Evolutionary conservation across 345 rosid species (phyloP).

Genomic region (Euphorbia pulcherrima): DNA sequence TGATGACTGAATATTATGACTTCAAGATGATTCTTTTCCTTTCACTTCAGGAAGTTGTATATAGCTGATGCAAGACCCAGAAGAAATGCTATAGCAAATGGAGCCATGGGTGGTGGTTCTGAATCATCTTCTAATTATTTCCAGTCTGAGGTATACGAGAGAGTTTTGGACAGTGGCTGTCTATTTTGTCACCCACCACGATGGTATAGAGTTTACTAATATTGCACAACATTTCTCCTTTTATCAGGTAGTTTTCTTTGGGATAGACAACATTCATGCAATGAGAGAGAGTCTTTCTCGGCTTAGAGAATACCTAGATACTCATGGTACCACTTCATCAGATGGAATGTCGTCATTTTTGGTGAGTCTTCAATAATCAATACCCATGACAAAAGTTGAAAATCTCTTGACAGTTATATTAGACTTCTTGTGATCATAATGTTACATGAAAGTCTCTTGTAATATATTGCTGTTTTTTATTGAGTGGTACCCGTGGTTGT

Average conservation of each 20-base stretch:
- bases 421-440: not conserved
- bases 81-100: slow-evolving; percentile 98
- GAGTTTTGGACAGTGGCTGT: slow-evolving; percentile 18
- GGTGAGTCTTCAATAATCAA: slow-evolving; percentile 56
- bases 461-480: not conserved
- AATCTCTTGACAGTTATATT: not conserved
- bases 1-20: not conserved
- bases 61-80: slow-evolving; percentile 98
- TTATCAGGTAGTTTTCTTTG: slow-evolving; percentile 84
- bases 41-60: slow-evolving; percentile 66
- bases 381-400: not conserved
- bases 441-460: not conserved
- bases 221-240: slow-evolving; percentile 13
- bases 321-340: slow-evolving; percentile 86
- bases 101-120: slow-evolving; percentile 99
- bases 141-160: slow-evolving; percentile 80
- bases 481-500: not conserved
- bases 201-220: slow-evolving; percentile 15
- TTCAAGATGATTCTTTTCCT: not conserved
- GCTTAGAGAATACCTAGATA: slow-evolving; percentile 94
- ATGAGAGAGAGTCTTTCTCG: slow-evolving; percentile 98
- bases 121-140: slow-evolving; percentile 93
- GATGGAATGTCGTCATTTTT: slow-evolving; percentile 95
- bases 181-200: slow-evolving; percentile 14
- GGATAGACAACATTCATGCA: slow-evolving; percentile 98